Evolutionary conservation across 345 rosid genomes (phyloP).

Genomic region (Melastoma malabathricum): DNA sequence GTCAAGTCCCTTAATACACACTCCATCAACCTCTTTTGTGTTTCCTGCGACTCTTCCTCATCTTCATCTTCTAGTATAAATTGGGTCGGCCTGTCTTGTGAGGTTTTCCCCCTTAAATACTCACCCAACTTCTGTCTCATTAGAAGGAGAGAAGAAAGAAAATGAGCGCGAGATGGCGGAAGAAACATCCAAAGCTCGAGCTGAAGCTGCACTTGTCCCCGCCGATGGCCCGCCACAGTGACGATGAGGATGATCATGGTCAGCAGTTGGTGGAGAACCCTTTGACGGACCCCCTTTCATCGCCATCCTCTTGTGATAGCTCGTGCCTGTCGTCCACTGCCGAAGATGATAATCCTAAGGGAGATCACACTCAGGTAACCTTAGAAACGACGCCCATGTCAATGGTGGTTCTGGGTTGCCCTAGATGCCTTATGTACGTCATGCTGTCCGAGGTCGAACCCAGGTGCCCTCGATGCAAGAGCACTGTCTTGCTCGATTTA

Average conservation of each 20-base stretch:
- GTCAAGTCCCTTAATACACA: too few species aligned
- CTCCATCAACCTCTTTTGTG: too few species aligned
- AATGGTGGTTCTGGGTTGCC: conserved; percentile 46
- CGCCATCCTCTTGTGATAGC: conserved; percentile 14
- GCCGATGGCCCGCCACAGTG: conserved; percentile 6
- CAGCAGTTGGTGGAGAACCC: neutral
- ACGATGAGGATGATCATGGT: neutral
- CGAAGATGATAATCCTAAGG: too few species aligned
- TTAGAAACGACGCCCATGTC: conserved; percentile 1
- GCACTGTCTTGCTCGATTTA: conserved; percentile 39
- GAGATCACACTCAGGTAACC: too few species aligned
- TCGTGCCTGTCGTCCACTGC: conserved; percentile 31
- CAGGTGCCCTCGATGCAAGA: conserved; percentile 47
- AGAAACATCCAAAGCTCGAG: conserved; percentile 23
- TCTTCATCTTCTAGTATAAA: too few species aligned
- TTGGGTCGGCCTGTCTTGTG: too few species aligned
- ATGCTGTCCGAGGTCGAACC: conserved; percentile 42
- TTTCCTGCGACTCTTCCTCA: too few species aligned
- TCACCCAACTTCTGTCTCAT: too few species aligned
- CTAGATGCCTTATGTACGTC: conserved; percentile 49
- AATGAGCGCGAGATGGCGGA: conserved; percentile 11
- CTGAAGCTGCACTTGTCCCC: conserved; percentile 38
- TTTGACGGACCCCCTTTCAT: conserved; percentile 1
- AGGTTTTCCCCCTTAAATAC: too few species aligned
- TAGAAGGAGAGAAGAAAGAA: too few species aligned